Percentiles rank a stretch among this genome's conserved stretches.
Conservation (phyloP, 208 protist species). For the Angomonas ambiguus region DNA sequence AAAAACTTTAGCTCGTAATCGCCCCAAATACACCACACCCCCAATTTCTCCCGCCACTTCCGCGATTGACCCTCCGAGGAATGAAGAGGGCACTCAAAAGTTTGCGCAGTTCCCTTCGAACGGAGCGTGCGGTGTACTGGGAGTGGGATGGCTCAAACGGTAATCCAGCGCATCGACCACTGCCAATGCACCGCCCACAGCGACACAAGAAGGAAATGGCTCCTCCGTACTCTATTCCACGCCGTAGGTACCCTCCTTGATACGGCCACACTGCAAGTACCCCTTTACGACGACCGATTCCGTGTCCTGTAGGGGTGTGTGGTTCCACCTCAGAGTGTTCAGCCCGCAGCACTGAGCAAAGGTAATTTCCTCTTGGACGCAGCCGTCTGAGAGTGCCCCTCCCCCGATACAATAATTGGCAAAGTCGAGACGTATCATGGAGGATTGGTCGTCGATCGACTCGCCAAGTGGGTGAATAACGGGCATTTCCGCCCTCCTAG, state of each 20-base stretch:
- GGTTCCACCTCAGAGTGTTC: conserved; percentile 36
- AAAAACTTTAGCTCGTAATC: conserved; percentile 60
- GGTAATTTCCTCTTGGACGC: conserved; percentile 77
- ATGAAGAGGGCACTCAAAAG: conserved; percentile 10
- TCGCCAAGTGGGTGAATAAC: conserved; percentile 11
- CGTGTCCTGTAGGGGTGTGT: conserved; percentile 24
- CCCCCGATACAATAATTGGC: conserved; percentile 68
- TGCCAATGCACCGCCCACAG: conserved; percentile 20
- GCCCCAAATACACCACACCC: conserved; percentile 80
- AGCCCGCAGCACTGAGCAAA: conserved; percentile 59
- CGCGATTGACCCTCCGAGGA: background rate
- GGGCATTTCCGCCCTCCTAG: background rate
- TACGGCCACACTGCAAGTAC: conserved; percentile 20
- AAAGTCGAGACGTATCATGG: conserved; percentile 48
- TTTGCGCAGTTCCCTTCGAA: conserved; percentile 22
- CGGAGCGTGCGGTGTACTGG: conserved; percentile 13
- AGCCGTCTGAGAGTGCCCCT: conserved; percentile 42
- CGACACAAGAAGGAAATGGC: no score
- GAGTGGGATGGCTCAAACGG: conserved; percentile 10
- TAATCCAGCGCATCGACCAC: conserved; percentile 32
- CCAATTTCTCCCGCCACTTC: conserved; percentile 62
- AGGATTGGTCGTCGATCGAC: conserved; percentile 42
- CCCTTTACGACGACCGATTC: conserved; percentile 43
- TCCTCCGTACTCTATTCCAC: no score
- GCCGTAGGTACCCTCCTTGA: conserved; percentile 38